Evolutionary conservation across 805 yeast genomes (phyloP).

Genomic region (Dipodascopsis uninucleata): DNA sequence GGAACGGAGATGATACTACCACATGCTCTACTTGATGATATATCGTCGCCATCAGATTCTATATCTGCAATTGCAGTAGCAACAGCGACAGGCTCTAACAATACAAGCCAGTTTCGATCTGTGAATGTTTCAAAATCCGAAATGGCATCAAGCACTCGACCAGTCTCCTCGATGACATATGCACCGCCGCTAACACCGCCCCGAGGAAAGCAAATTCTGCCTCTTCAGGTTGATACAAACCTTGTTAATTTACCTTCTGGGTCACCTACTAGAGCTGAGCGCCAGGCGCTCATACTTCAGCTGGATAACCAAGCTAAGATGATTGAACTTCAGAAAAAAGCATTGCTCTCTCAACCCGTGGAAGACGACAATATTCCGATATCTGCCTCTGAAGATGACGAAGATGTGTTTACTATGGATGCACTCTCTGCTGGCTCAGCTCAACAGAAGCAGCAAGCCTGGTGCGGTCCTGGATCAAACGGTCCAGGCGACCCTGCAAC

Average conservation of each 20-base stretch:
- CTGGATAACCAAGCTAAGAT: slow-evolving; percentile 22
- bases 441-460: background rate
- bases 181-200: too few relatives aligned
- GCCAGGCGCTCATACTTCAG: slow-evolving; percentile 12
- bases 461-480: background rate
- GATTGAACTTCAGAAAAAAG: slow-evolving; percentile 21
- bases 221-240: slow-evolving; percentile 15
- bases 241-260: slow-evolving; percentile 4
- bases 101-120: too few relatives aligned
- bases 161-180: too few relatives aligned
- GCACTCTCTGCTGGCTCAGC: background rate
- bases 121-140: too few relatives aligned
- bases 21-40: slow-evolving; percentile 16
- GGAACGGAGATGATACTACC: slow-evolving; percentile 8
- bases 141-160: too few relatives aligned
- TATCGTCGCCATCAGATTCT: too few relatives aligned
- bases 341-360: slow-evolving; percentile 14
- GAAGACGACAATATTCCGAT: too few relatives aligned
- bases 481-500: background rate
- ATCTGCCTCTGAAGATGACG: slow-evolving; percentile 7
- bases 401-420: slow-evolving; percentile 1
- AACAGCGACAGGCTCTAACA: too few relatives aligned
- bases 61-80: too few relatives aligned
- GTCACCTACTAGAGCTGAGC: slow-evolving; percentile 22
- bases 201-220: slow-evolving; percentile 3